phyloP scores from a whole-genome alignment of 148 eudicot species.

The Mesembryanthemum crystallinum region DNA sequence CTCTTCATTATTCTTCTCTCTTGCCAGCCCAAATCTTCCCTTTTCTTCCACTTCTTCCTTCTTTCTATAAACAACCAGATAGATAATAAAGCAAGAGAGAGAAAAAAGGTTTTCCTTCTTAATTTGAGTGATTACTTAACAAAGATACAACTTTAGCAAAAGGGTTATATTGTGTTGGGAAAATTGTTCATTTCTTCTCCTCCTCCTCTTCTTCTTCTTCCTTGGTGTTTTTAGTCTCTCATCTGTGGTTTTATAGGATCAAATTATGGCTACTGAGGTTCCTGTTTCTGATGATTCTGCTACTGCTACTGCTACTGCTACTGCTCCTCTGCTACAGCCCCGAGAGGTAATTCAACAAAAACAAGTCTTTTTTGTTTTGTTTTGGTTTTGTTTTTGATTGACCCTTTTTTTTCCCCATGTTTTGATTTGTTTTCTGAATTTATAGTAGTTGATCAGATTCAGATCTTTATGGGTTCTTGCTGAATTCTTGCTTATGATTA shows the following conservation, averaged over 20 bases:
- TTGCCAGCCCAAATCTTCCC: not conserved
- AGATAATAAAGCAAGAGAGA: not conserved
- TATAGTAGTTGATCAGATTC: not conserved
- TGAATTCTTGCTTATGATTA: not conserved
- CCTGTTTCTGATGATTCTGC: slow-evolving; percentile 30
- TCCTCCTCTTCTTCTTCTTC: not conserved
- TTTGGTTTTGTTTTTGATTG: not conserved
- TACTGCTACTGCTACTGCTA: too few species aligned
- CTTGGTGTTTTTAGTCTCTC: not conserved
- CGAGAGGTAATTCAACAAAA: slow-evolving; percentile 12
- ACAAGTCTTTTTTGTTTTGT: not conserved
- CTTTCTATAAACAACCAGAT: not conserved
- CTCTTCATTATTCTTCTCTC: too few species aligned
- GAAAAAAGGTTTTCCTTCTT: not conserved
- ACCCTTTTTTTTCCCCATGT: not conserved
- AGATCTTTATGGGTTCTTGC: not conserved
- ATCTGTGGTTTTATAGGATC: slow-evolving; percentile 17
- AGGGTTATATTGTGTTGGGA: not conserved
- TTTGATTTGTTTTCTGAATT: not conserved
- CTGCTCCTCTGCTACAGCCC: slow-evolving; percentile 15
- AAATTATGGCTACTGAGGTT: slow-evolving; percentile 36
- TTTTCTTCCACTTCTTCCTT: not conserved
- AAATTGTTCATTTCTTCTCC: not conserved
- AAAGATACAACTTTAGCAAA: not conserved
- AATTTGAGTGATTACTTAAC: slow-evolving; percentile 1